Percentiles rank a stretch among this genome's conserved stretches.
Conservation (phyloP, 371 early-diverging fungal species). For the Blakeslea trispora region DNA sequence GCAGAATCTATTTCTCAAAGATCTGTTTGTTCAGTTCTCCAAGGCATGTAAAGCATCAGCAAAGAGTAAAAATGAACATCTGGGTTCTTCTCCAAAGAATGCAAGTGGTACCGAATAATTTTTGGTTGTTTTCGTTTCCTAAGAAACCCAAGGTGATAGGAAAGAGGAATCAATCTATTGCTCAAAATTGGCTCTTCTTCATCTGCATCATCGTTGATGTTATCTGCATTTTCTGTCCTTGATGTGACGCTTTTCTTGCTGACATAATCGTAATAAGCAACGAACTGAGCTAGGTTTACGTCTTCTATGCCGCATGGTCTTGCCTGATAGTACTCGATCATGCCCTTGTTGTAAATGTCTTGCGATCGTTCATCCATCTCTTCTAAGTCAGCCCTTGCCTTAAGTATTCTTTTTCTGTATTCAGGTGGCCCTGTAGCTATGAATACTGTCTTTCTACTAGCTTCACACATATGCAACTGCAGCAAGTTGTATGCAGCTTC, state of each 20-base stretch:
- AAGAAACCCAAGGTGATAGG: too few species aligned
- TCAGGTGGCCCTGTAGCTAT: not conserved
- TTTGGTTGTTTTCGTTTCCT: not conserved
- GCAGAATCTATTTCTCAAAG: too few species aligned
- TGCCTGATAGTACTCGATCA: not conserved
- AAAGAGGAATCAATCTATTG: too few species aligned
- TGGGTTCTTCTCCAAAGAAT: too few species aligned
- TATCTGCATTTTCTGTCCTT: not conserved
- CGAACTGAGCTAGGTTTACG: not conserved
- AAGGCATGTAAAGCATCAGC: too few species aligned
- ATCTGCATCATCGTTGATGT: not conserved
- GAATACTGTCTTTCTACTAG: not conserved
- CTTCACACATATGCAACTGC: not conserved
- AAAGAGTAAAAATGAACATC: too few species aligned
- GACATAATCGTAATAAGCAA: not conserved
- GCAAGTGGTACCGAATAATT: not conserved
- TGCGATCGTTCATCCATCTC: not conserved
- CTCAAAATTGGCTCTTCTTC: not conserved
- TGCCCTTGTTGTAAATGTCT: not conserved
- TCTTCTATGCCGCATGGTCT: not conserved
- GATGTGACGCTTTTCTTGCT: not conserved
- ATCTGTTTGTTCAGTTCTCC: too few species aligned
- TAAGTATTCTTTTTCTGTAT: not conserved
- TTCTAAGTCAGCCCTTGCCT: not conserved
- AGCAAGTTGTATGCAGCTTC: not conserved